Base-by-base conservation (phyloP, 805 yeast species). In the Starmerella sp. region DNA sequence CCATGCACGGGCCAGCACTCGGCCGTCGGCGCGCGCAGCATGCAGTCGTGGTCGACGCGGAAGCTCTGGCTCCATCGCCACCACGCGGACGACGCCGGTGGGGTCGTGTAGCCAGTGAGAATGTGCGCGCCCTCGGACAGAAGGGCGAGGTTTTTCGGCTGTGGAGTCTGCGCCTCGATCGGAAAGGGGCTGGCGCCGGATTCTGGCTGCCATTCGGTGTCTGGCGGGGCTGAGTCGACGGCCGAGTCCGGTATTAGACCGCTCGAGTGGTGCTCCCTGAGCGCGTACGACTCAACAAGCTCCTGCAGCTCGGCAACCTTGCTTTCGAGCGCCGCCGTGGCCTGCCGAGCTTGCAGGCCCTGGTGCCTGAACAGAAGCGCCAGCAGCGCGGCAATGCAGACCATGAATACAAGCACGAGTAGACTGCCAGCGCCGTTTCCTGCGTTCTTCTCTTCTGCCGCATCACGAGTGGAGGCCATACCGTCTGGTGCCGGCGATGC, bases 1-100 rank as follows among this genome's bases (percentile, higher is more conserved):
- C 15, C 32, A 7, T 34, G 45, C 1, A 57, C 13, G 5, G 57
- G 57, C 60, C 60, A 57, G 49, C 60, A 57, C 28, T 51, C 51
- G 4, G 36, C 38, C 9, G 54, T 30, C 7, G 34, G 31, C 13
- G 56, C 42, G n/a, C 49, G 39, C 4, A 54, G 32, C 37, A 51
- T 29, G 28, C 57, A 54, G n/a, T 51, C 35, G 8, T 48, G 52
- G n/a, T 51, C 57, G 1, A 17, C 45, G 5, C 37, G 48, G 32
- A 31, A 54, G 14, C 32, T 17, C 10, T 31, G 39, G 35, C 56
- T 49, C 41, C 41, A 50, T 15, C 13, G 2, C 51, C 45, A 44
- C 56, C 56, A 53, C 6, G 17, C 14, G 3, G 53, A 30, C 31
- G n/a, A 4, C 10, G 52, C 47, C 7, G 56, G 56, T 6, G 57